Base-by-base conservation (phyloP, 1,284 basidiomycete genomes). In the Ganoderma leucocontextum region DNA sequence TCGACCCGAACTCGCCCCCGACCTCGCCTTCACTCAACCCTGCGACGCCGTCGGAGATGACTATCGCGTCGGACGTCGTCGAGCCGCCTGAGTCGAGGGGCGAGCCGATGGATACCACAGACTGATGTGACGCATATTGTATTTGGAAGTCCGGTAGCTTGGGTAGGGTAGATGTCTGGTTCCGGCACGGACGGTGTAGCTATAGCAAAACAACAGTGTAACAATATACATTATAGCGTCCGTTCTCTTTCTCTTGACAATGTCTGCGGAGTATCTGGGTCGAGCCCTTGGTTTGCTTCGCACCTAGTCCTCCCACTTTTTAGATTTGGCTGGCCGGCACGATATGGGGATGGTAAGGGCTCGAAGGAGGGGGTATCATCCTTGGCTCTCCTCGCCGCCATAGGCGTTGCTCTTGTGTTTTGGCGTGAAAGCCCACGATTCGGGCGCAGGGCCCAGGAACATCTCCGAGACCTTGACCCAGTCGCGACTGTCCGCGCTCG, bases 391-490 rank as follows among this genome's bases (percentile, higher is more conserved):
- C 67, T 89, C 89, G 25, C 75, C 78, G 1, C 85, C 87, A 73
- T 87, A 85, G 0, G 89, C 82, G 73, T 91, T 92, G 68, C 89
- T 90, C 79, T 91, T 92, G 78, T 93, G 91, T 76, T 94, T 94
- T 2, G 91, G 92, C 7, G 84, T 84, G 79, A 95, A 95, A 6
- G 82, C 79, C 85, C 89, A 92, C 42, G 83, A 82, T 35, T 90
- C 88, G 0, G 91, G 91, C 1, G 86, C 84, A 58, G 87, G 89
- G 1, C 94, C 94, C 15, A 93, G 84, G 88, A 95, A 99, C 94
- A 98, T 97, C 80, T 98, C 95, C 0, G 93, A 94, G 41, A 99
- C 91, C 80, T 91, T 95, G 63, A 98, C 93, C 97, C 97, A 99
- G 78, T 98, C 96, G n/a, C 87, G 84, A 70, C 92, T 91, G 75